Evolutionary conservation across 176 grass and related monocot genomes (phyloP).

Genomic region (Bonia amplexicaulis): DNA sequence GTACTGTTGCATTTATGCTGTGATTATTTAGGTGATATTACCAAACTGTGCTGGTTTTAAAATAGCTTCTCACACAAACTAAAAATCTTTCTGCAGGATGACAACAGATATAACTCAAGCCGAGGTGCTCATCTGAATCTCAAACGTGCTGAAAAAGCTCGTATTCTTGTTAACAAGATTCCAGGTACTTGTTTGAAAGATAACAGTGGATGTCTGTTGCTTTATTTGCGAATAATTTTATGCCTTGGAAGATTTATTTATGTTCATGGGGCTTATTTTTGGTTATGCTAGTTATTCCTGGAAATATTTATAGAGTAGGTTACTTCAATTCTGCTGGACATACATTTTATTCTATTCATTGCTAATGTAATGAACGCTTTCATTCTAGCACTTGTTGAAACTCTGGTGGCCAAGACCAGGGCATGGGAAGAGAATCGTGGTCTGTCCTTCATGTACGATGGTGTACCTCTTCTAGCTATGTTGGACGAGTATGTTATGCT

Average conservation of each 20-base stretch:
- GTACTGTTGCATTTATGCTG: background rate
- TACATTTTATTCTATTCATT: slow-evolving; percentile 8
- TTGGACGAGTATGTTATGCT: slow-evolving; percentile 97
- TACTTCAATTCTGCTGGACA: background rate
- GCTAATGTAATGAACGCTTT: slow-evolving; percentile 28
- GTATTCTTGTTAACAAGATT: slow-evolving; percentile 93
- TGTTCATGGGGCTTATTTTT: background rate
- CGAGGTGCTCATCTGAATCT: slow-evolving; percentile 92
- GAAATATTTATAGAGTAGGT: background rate
- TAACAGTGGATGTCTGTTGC: background rate
- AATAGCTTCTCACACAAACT: slow-evolving; percentile 16
- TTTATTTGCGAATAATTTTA: background rate
- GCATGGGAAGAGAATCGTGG: slow-evolving; percentile 80
- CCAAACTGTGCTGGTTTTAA: background rate
- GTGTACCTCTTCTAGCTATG: slow-evolving; percentile 94
- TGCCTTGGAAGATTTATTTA: background rate
- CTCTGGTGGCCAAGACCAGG: slow-evolving; percentile 80
- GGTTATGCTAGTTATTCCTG: background rate
- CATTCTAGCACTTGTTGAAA: slow-evolving; percentile 88
- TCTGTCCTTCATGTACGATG: slow-evolving; percentile 89
- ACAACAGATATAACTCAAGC: slow-evolving; percentile 99
- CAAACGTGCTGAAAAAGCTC: slow-evolving; percentile 98
- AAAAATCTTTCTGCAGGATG: slow-evolving; percentile 58
- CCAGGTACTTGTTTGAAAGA: slow-evolving; percentile 58
- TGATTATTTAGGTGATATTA: background rate